Base-by-base conservation (phyloP, 2,329 filamentous ascomycete genomes). In the Apiospora malaysiana region DNA sequence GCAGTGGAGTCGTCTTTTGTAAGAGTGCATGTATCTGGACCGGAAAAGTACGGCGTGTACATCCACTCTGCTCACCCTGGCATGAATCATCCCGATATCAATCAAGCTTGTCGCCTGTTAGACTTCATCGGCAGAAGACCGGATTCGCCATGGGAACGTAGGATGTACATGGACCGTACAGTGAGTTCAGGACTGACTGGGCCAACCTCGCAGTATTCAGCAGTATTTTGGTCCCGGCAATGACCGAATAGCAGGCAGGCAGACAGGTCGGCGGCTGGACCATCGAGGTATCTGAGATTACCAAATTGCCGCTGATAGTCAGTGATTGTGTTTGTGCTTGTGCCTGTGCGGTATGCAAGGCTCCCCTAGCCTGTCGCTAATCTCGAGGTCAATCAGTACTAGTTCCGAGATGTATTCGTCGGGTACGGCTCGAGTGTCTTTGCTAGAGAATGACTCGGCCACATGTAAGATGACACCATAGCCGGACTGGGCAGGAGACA, bases 381-480 rank as follows among this genome's bases (percentile, higher is more conserved):
- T 67, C 65, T 67, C n/a, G 25, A 23, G 40, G 40, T 67, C 56
- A 63, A 63, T 63, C 25, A 49, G 46, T 56, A 37, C 45, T 40
- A 40, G 67, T 56, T 56, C 67, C 67, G 67, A 68, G n/a, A 68
- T 40, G 67, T 68, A 68, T 68, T 68, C 67, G 67, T 68, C 67
- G 23, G 45, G 21, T 49, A 51, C 18, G 45, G 18, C 47, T 56
- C 10, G n/a, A 25, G 45, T 49, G 46, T 14, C 46, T 49, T 49
- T 68, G 45, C 67, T 56, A 49, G 46, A 68, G 46, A 68, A 49
- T 68, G 67, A 68, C 67, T 68, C 67, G 67, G 67, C 45, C 46
- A 46, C 67, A 32, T 68, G 67, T 56, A 25, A 42, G 27, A 68
- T 68, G 67, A 68, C 67, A 56, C 45, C 67, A 68, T 68, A 56